A percentile compares a stretch with the other conserved stretches of the same genome.
Conservation (phyloP, 1,284 basidiomycete species). For the Hemileia vastatrix region DNA sequence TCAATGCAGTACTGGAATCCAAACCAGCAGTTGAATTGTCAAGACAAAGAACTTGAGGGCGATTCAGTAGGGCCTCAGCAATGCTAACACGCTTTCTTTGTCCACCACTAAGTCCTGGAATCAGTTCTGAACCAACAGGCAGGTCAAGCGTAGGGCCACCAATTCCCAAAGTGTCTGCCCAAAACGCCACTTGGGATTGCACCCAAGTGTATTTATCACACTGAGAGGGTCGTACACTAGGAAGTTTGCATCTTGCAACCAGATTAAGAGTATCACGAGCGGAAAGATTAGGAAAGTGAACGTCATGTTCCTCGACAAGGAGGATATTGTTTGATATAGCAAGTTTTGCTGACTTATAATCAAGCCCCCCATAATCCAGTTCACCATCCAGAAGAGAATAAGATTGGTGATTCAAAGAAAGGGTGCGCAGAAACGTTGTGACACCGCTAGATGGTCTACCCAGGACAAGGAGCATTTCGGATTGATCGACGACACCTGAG, state of each 20-base stretch:
- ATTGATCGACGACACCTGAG: conserved; percentile 24
- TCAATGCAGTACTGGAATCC: conserved; percentile 14
- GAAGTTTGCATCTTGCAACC: conserved; percentile 13
- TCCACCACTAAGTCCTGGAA: conserved; percentile 18
- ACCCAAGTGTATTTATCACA: not conserved
- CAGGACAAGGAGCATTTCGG: conserved; percentile 19
- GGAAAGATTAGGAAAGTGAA: conserved; percentile 12
- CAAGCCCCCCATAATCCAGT: conserved; percentile 31
- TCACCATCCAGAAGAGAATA: conserved; percentile 25
- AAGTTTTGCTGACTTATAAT: conserved; percentile 22
- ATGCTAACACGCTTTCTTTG: conserved; percentile 20
- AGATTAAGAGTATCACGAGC: conserved; percentile 5
- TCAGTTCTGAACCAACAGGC: conserved; percentile 8
- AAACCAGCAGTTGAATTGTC: conserved; percentile 21
- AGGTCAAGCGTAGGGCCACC: not conserved
- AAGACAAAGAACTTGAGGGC: conserved; percentile 12
- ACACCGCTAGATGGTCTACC: conserved; percentile 22
- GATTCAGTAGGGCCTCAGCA: conserved; percentile 6
- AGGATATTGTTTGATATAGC: conserved; percentile 4
- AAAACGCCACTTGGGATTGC: conserved; percentile 2
- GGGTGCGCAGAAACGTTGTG: conserved; percentile 15
- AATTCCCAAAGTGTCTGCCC: conserved; percentile 11
- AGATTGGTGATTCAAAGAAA: conserved; percentile 25
- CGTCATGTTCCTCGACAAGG: conserved; percentile 17
- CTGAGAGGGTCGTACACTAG: not conserved